Evolutionary conservation across 768 basidiomycete genomes (phyloP).

Genomic region (Hydnomerulius pinastri): DNA sequence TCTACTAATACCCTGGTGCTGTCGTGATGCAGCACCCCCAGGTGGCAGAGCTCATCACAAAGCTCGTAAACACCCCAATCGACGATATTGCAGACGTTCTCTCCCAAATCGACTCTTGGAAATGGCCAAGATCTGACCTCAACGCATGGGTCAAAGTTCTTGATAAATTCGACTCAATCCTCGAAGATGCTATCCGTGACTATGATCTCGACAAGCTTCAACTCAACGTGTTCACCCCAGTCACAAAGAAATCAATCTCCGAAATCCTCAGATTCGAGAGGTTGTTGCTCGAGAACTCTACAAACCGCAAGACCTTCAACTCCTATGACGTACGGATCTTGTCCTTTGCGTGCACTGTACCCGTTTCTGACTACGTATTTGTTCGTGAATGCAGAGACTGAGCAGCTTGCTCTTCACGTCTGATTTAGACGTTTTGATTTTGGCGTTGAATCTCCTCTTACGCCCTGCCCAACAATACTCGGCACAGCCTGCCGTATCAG

Average conservation of each 20-base stretch:
- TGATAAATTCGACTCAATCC: slow-evolving; percentile 90
- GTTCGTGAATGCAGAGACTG: slow-evolving; percentile 61
- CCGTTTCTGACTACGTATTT: slow-evolving; percentile 7
- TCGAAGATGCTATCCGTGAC: slow-evolving; percentile 79
- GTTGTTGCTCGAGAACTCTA: slow-evolving; percentile 93
- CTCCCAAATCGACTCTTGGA: slow-evolving; percentile 76
- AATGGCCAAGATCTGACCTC: slow-evolving; percentile 94
- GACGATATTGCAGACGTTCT: slow-evolving; percentile 74
- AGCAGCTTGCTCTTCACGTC: slow-evolving; percentile 86
- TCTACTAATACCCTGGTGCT: slow-evolving; percentile 10
- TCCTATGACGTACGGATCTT: slow-evolving; percentile 89
- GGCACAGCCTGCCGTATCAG: slow-evolving; percentile 79
- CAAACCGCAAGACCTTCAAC: slow-evolving; percentile 93
- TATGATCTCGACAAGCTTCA: slow-evolving; percentile 89
- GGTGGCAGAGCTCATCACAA: slow-evolving; percentile 78
- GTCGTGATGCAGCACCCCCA: slow-evolving; percentile 60
- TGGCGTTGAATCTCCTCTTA: slow-evolving; percentile 81
- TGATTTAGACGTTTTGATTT: slow-evolving; percentile 85
- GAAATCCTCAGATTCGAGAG: slow-evolving; percentile 89
- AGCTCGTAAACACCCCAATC: slow-evolving; percentile 62
- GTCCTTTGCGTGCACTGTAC: neutral
- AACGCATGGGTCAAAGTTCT: slow-evolving; percentile 96
- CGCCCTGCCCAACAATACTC: slow-evolving; percentile 97
- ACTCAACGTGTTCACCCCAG: slow-evolving; percentile 71
- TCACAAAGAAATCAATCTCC: slow-evolving; percentile 71